Evolutionary conservation across 495 filamentous ascomycete species (phyloP), one percentile per base, ranked within the genome.

Genomic region (Acidomyces sp.): DNA sequence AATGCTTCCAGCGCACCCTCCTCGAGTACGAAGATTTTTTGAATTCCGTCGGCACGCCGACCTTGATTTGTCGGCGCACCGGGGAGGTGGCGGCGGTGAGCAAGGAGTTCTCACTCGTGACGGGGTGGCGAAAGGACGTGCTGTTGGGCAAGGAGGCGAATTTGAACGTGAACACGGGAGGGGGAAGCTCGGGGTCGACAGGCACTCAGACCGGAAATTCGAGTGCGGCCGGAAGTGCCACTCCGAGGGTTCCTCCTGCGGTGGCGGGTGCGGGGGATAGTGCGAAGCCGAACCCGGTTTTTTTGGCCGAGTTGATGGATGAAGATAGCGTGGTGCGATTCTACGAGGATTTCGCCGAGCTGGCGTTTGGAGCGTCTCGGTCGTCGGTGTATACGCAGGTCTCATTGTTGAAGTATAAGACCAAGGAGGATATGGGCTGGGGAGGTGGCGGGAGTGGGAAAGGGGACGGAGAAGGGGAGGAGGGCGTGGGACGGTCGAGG

Each of bases 11-110:
- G 56, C 81, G 90, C 27, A 86, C 82, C 1, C 68, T 97, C 10
- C 83, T 78, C 56, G 85, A 92, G 54, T 90, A 93, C 50, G 83
- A 96, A 46, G 84, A 90, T 41, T 87, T 86, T 52, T 82, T 93
- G 68, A 78, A 82, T 41, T 75, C 79, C 34, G 82, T 75, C 43
- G 83, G 83, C 25, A 92, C 86, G 17, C 90, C 90, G 12, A 87
- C 85, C 1, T 77, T 97, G 41, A 82, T 94, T 31, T 93, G 84
- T 49, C 72, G 90, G 37, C 77, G 90, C 24, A 93, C 87, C 1
- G 92, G 90, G 13, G 90, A 96, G 57, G 75, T 97, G 27, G 87
- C 84, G 2, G 80, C 81, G 7, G 80, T 92, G 0, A 87, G 84
- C 47, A 94, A 95, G 54, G 90, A 95, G 57, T 97, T 97, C 57